Evolutionary conservation across 2,329 filamentous ascomycete species (phyloP), one percentile per base, ranked within the genome.

Genomic region (Apiospora pterosperma): DNA sequence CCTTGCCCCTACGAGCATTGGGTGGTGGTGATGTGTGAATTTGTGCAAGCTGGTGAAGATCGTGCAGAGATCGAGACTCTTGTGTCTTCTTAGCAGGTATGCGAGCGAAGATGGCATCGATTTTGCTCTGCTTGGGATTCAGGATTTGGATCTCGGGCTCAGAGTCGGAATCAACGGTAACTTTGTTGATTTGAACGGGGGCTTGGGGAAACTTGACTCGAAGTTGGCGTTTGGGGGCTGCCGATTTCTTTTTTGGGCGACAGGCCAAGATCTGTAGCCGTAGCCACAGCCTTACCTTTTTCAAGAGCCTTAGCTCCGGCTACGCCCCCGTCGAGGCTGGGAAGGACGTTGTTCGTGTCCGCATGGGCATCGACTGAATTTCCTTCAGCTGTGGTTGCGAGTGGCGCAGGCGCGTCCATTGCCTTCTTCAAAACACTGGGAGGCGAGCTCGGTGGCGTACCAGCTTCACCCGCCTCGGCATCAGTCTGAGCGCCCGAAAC

Each of bases 381-480:
- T 12, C 28, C 48, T n/a, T 52, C 44, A 11, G 48, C 8, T 3
- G 28, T 34, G 28, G 28, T 34, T 34, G 48, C 48, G 11, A 34
- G 19, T 55, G 48, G 25, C 16, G 64, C 63, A 8, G 64, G 60
- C 28, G 61, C 58, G 8, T 61, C 59, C 16, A 64, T 28, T 8
- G 68, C 42, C 39, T 69, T 61, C 60, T 80, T 79, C 25, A 78
- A 77, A 10, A 71, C 70, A 8, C 69, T 66, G 4, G 84, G 83
- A 5, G 86, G 86, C 25, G 92, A 95, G 64, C 91, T 96, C 2
- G 91, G 92, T 2, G 91, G 91, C 0, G 90, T 93, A 16, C 85
- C 85, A 19, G 79, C 78, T 23, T 83, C 80, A 59, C 74, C 78
- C 77, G 80, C 80, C 68, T 87, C 85, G 2, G 77, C 74, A 71